Conservation (phyloP, 768 basidiomycete species). For the Lentinula raphanica region DNA sequence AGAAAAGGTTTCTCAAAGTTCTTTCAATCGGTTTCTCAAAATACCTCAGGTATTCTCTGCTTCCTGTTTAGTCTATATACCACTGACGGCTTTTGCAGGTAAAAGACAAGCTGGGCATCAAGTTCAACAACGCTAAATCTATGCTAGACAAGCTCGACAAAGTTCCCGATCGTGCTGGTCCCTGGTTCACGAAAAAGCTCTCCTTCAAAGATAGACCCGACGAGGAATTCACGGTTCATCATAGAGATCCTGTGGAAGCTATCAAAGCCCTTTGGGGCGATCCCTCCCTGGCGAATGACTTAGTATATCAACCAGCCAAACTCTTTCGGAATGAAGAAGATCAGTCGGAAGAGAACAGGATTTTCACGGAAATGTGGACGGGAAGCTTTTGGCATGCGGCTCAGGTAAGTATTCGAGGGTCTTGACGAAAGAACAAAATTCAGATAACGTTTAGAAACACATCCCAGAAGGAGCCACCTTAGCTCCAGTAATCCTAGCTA, state of each 20-base stretch:
- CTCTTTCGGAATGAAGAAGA: not conserved
- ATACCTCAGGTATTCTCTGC: too few relatives aligned
- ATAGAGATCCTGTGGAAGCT: not conserved
- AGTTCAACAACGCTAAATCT: not conserved
- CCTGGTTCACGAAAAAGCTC: not conserved
- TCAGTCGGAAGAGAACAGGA: too few relatives aligned
- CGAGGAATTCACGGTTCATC: not conserved
- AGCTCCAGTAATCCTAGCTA: not conserved
- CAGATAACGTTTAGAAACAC: not conserved
- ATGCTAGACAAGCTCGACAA: not conserved
- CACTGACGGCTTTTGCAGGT: too few relatives aligned
- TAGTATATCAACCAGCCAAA: not conserved
- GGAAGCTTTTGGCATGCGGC: too few relatives aligned
- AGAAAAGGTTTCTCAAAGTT: too few relatives aligned
- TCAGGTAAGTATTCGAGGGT: too few relatives aligned
- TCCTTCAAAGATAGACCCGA: not conserved
- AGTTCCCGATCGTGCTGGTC: not conserved
- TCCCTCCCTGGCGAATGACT: not conserved
- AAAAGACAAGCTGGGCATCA: not conserved
- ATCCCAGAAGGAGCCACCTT: not conserved
- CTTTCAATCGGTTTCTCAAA: too few relatives aligned
- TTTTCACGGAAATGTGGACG: too few relatives aligned
- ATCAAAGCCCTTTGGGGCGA: not conserved
- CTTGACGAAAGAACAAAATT: not conserved
- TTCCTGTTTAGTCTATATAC: too few relatives aligned